A percentile compares a stretch with the other conserved stretches of the same genome.
Conservation (phyloP, 192 early-diverging fungal species). For the Thoreauomyces humboldtii region DNA sequence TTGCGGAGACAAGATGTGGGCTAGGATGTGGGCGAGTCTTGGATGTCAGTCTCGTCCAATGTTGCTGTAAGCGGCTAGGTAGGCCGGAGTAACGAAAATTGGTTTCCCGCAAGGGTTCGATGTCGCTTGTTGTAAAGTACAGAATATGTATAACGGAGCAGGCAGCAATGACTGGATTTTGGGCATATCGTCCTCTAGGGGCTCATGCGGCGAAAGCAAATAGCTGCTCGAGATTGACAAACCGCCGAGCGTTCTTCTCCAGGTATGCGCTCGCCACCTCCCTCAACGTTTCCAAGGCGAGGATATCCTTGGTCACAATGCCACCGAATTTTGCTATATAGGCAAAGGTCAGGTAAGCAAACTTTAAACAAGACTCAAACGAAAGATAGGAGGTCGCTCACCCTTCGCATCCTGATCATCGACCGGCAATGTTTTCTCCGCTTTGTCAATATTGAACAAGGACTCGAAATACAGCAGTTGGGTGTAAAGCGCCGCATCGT, state of each 20-base stretch:
- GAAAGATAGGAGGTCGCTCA: neutral
- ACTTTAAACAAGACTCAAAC: conserved; percentile 13
- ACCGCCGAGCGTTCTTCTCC: conserved; percentile 65
- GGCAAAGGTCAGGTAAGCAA: neutral
- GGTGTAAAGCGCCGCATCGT: conserved; percentile 72
- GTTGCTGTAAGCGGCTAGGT: too few species aligned
- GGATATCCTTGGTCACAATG: conserved; percentile 28
- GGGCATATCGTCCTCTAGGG: too few species aligned
- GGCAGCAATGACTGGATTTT: too few species aligned
- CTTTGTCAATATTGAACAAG: conserved; percentile 59
- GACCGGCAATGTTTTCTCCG: conserved; percentile 1
- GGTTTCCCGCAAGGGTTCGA: too few species aligned
- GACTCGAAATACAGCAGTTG: conserved; percentile 78
- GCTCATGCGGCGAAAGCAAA: conserved; percentile 14
- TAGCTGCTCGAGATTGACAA: conserved; percentile 59
- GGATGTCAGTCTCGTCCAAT: too few species aligned
- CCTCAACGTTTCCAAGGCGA: conserved; percentile 44
- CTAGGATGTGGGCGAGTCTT: too few species aligned
- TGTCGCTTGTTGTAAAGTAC: too few species aligned
- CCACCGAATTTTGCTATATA: conserved; percentile 4
- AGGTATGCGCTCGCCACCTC: conserved; percentile 66
- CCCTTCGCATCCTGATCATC: neutral
- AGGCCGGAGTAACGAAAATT: too few species aligned
- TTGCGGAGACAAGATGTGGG: too few species aligned
- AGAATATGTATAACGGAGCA: too few species aligned